A percentile compares a stretch with the other conserved stretches of the same genome.
phyloP scores from a whole-genome alignment of 2,329 filamentous ascomycete genomes.

The Ceratocystiopsis brevicomis region DNA sequence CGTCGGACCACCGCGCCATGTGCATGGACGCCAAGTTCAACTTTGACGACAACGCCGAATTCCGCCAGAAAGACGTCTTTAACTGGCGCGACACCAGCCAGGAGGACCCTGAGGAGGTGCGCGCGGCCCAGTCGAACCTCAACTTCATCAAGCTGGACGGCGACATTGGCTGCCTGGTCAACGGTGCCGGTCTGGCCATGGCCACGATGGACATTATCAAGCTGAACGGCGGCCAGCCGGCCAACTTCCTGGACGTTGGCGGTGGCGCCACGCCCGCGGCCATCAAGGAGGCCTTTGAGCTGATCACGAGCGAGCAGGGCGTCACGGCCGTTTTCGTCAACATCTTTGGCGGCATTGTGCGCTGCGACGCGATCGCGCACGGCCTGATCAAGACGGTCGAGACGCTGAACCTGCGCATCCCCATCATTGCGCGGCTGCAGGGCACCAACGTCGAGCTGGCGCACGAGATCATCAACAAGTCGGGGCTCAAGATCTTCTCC shows the following conservation, averaged over 20 bases:
- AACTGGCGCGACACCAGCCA: conserved; percentile 83
- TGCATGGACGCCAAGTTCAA: conserved; percentile 99
- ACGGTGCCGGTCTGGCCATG: conserved; percentile 97
- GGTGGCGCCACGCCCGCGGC: conserved; percentile 92
- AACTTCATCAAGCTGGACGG: conserved; percentile 99
- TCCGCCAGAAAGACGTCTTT: conserved; percentile 94
- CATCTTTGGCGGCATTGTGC: conserved; percentile 98
- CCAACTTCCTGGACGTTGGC: conserved; percentile 98
- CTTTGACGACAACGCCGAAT: conserved; percentile 98
- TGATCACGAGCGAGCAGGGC: conserved; percentile 96
- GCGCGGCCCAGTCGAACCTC: conserved; percentile 79
- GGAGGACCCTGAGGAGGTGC: conserved; percentile 94
- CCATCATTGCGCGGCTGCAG: conserved; percentile 91
- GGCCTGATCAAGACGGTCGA: conserved; percentile 90
- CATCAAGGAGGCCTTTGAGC: conserved; percentile 93
- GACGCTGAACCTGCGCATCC: conserved; percentile 86
- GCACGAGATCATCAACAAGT: conserved; percentile 86
- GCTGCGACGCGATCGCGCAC: conserved; percentile 92
- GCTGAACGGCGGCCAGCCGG: conserved; percentile 86
- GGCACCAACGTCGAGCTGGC: conserved; percentile 96
- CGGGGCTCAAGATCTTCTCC: conserved; percentile 97
- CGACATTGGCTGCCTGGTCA: conserved; percentile 97
- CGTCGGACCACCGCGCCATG: conserved; percentile 90
- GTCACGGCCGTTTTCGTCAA: conserved; percentile 99
- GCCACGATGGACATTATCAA: conserved; percentile 99